Percentiles rank a stretch among this genome's conserved stretches.
These are phyloP conservation scores for Apophysomyces trapeziformis DNA, from an alignment of 371 early-diverging fungal genomes.

Conservation along the genomic window DNA sequence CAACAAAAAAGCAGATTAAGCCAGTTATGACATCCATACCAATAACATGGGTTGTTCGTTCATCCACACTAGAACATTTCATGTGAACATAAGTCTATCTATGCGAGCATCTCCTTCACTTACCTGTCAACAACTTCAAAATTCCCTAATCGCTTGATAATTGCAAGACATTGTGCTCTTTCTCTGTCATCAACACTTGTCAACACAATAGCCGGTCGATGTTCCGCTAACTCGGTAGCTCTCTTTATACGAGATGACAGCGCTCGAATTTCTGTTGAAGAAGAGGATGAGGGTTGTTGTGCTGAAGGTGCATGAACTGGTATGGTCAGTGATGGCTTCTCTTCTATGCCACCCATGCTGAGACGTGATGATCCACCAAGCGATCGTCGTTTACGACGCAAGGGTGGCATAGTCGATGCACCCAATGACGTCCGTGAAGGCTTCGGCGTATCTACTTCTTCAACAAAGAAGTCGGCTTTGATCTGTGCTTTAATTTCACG, in stretches of 20 bases:
- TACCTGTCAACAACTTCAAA: constrained; percentile 30
- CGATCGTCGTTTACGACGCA: constrained; percentile 22
- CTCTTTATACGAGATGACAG: neutral
- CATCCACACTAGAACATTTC: constrained; percentile 20
- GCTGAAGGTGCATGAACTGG: neutral
- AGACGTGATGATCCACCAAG: constrained; percentile 12
- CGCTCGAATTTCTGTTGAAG: neutral
- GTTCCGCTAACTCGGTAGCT: neutral
- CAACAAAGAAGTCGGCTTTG: constrained; percentile 45
- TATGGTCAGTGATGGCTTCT: neutral
- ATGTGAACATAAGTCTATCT: neutral
- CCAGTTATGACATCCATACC: constrained; percentile 7
- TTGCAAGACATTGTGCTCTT: constrained; percentile 20
- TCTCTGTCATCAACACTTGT: constrained; percentile 23
- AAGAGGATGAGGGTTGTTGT: neutral
- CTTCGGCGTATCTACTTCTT: constrained; percentile 20
- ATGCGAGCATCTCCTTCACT: constrained; percentile 7
- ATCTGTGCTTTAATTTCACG: constrained; percentile 37
- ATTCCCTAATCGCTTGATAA: constrained; percentile 21
- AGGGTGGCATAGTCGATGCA: constrained; percentile 1
- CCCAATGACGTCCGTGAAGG: constrained; percentile 11
- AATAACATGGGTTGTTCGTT: constrained; percentile 23
- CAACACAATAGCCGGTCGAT: constrained; percentile 29
- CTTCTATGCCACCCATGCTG: neutral
- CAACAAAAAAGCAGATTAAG: neutral